Percentiles rank a stretch among this genome's conserved stretches.
These are phyloP conservation scores for Penicillium freii DNA, from an alignment of 2,329 filamentous ascomycete genomes.

Conservation along the genomic window DNA sequence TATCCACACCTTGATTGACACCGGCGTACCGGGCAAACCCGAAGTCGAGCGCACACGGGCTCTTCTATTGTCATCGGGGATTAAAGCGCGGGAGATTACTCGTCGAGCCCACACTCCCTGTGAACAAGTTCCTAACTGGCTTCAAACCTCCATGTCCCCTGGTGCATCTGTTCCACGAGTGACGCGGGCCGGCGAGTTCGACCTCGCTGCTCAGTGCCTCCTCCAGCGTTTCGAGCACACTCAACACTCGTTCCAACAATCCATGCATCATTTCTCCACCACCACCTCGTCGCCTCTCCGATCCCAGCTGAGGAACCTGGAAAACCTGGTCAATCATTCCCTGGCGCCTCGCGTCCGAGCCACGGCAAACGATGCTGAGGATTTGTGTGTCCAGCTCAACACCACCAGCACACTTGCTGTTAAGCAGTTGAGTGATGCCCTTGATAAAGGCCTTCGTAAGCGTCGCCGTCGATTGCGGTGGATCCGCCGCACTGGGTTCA, in stretches of 20 bases:
- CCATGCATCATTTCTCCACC: conserved; percentile 49
- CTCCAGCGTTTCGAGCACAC: conserved; percentile 49
- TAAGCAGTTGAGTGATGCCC: conserved; percentile 74
- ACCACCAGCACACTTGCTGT: conserved; percentile 74
- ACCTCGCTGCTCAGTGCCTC: conserved; percentile 54
- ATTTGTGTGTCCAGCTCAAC: conserved; percentile 71
- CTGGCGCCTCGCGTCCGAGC: conserved; percentile 61
- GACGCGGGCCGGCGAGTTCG: conserved; percentile 51
- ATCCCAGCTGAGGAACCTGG: conserved; percentile 44
- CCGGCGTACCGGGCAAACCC: conserved; percentile 55
- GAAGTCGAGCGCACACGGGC: conserved; percentile 78
- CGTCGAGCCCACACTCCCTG: conserved; percentile 58
- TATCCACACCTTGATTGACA: conserved; percentile 37
- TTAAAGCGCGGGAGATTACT: conserved; percentile 81
- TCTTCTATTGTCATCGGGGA: conserved; percentile 77
- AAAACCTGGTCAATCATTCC: conserved; percentile 47
- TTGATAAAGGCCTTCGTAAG: conserved; percentile 67
- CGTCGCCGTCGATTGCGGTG: conserved; percentile 72
- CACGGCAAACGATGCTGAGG: conserved; percentile 75
- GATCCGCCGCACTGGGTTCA: conserved; percentile 73
- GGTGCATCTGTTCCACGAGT: conserved; percentile 42
- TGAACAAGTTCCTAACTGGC: conserved; percentile 37
- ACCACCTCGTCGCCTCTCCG: conserved; percentile 46
- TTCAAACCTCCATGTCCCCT: conserved; percentile 30
- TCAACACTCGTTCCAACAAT: conserved; percentile 44